phyloP scores from a whole-genome alignment of 495 filamentous ascomycete genomes.

The Podospora appendiculata region DNA sequence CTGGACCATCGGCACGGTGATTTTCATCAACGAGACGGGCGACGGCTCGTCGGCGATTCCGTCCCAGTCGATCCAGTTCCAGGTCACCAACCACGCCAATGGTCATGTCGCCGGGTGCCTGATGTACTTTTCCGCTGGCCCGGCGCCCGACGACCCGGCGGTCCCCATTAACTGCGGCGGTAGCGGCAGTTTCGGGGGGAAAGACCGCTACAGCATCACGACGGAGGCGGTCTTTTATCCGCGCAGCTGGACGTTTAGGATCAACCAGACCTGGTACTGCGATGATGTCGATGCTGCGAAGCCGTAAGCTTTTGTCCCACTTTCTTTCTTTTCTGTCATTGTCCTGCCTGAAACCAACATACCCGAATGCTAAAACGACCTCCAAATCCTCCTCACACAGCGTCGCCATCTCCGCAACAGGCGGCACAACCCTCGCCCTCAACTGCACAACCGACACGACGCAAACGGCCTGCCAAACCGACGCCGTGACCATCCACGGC shows the following conservation, averaged over 20 bases:
- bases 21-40: conserved; percentile 8
- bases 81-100: conserved; percentile 7
- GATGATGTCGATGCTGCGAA: conserved; percentile 9
- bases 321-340: background rate
- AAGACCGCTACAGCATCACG: conserved; percentile 3
- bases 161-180: conserved; percentile 4
- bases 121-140: background rate
- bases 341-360: background rate
- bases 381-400: background rate
- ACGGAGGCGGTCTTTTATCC: conserved; percentile 10
- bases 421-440: conserved; percentile 1
- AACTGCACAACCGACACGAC: conserved; percentile 3
- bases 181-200: background rate
- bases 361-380: too few species aligned
- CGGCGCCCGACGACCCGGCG: background rate
- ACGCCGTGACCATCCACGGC: conserved; percentile 6
- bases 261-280: conserved; percentile 18
- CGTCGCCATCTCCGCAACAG: conserved; percentile 3
- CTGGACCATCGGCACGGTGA: conserved; percentile 8
- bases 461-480: conserved; percentile 7
- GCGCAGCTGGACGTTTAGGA: conserved; percentile 2
- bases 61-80: conserved; percentile 11
- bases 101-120: conserved; percentile 13
- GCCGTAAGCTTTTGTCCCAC: conserved; percentile 4
- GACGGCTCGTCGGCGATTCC: background rate